A percentile compares a stretch with the other conserved stretches of the same genome.
phyloP scores from a whole-genome alignment of 805 yeast species.

The Barnettozyma botsteinii region DNA sequence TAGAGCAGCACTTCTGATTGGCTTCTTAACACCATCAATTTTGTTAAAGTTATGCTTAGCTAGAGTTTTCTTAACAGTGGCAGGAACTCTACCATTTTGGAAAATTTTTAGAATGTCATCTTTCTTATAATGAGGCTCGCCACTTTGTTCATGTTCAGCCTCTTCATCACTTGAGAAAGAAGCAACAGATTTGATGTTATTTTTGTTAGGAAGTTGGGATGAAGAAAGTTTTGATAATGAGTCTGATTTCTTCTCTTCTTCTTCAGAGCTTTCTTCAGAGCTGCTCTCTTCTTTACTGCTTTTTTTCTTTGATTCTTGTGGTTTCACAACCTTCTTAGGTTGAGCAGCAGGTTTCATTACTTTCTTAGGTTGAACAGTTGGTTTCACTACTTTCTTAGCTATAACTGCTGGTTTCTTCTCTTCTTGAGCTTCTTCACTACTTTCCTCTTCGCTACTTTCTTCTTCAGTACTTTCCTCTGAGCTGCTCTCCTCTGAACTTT shows the following conservation, averaged over 20 bases:
- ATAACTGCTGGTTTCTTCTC: slow-evolving; percentile 1
- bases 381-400: not conserved
- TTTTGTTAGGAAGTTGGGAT: slow-evolving; percentile 4
- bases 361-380: too few relatives aligned
- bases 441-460: slow-evolving; percentile 2
- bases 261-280: not conserved
- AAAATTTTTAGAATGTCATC: slow-evolving; percentile 15
- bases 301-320: too few relatives aligned
- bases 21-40: slow-evolving; percentile 1
- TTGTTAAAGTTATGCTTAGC: slow-evolving; percentile 2
- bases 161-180: slow-evolving; percentile 22
- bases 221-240: slow-evolving; percentile 1
- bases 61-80: slow-evolving; percentile 9
- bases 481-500: not conserved
- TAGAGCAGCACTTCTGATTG: slow-evolving; percentile 11
- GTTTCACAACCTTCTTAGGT: too few relatives aligned
- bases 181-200: slow-evolving; percentile 9
- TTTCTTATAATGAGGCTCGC: slow-evolving; percentile 19
- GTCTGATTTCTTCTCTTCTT: too few relatives aligned
- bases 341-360: not conserved
- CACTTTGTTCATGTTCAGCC: slow-evolving; percentile 17
- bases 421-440: too few relatives aligned
- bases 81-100: slow-evolving; percentile 14
- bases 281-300: too few relatives aligned
- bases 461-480: not conserved